Evolutionary conservation across 2,329 filamentous ascomycete genomes (phyloP).

Genomic region (Berkeleyomyces basicola): DNA sequence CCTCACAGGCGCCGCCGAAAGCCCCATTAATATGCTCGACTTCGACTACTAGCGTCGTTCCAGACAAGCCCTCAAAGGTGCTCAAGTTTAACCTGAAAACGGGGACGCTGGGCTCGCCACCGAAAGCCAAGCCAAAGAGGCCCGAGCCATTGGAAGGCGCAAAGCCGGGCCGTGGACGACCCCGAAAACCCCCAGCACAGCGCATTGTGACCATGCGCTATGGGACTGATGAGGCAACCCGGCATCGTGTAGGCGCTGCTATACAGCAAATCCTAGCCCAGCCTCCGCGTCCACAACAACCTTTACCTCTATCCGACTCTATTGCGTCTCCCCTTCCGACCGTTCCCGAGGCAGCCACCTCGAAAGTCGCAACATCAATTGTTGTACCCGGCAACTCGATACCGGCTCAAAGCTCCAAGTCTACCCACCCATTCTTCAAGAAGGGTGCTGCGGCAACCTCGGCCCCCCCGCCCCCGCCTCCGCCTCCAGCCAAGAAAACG

Average conservation of each 20-base stretch:
- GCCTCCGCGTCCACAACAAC: neutral
- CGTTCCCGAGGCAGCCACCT: slow-evolving; percentile 17
- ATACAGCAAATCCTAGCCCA: slow-evolving; percentile 26
- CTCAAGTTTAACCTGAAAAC: slow-evolving; percentile 42
- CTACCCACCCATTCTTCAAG: slow-evolving; percentile 30
- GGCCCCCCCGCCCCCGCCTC: neutral
- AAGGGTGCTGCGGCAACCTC: slow-evolving; percentile 4
- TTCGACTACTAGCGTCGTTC: slow-evolving; percentile 1
- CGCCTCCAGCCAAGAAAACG: slow-evolving; percentile 15
- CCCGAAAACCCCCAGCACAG: slow-evolving; percentile 19
- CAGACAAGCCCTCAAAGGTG: slow-evolving; percentile 27
- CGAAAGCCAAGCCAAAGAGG: slow-evolving; percentile 30
- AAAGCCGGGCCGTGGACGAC: slow-evolving; percentile 2
- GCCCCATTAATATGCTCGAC: slow-evolving; percentile 3
- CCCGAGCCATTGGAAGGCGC: neutral
- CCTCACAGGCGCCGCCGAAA: slow-evolving; percentile 1
- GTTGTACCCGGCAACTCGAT: neutral
- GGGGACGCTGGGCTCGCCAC: slow-evolving; percentile 45
- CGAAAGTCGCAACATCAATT: slow-evolving; percentile 14
- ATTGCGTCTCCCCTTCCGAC: neutral
- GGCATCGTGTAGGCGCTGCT: slow-evolving; percentile 35
- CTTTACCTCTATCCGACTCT: neutral
- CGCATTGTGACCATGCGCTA: slow-evolving; percentile 42
- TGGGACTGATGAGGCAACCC: slow-evolving; percentile 29
- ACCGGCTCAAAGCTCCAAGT: slow-evolving; percentile 19